Base-by-base conservation (phyloP, 768 basidiomycete genomes). In the Podaxis sp. region DNA sequence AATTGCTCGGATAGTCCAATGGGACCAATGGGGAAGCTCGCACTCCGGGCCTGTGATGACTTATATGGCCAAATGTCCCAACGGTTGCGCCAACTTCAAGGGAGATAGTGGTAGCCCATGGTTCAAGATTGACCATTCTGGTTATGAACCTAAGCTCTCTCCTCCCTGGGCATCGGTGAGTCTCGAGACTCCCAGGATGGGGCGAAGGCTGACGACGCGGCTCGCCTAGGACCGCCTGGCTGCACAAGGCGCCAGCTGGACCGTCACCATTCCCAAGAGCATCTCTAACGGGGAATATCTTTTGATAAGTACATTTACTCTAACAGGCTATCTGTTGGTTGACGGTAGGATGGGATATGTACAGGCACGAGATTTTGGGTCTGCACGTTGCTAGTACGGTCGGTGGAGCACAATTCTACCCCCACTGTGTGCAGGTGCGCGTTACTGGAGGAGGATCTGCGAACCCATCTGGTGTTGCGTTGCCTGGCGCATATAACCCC, bases 131-230 rank as follows among this genome's bases (percentile, higher is more conserved):
- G 48, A 64, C 33, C 60, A 66, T 24, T 63, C 51, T 57, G 58
- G 56, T 17, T 64, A 53, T 58, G 64, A 58, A 33, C 41, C 60
- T n/a, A 54, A 38, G 2, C 53, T 64, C 49, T 65, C 49, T n/a
- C 66, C 58, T 52, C 60, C 64, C 41, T 68, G 63, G 67, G 67
- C 52, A 60, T 66, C 59, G 41, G 67, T 68, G 41, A 37, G 69
- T 56, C 5, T 26, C n/a, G 28, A 10, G 26, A n/a, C 8, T 6
- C 22, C 51, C 17, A 56, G 38, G 38, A 2, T 88, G 87, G 87
- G 87, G 75, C 73, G 4, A 86, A 87, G 67, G 74, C 74, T 7
- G 78, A 80, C 58, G 8, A 38, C 36, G 12, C 37, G 13, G 20
- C 12, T 24, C 17, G 10, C 22, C 8, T 8, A 58, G 65, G 66